Percentiles rank a stretch among this genome's conserved stretches.
Conservation (phyloP, 2,329 filamentous ascomycete species). For the Aaosphaeria pasadenensis region DNA sequence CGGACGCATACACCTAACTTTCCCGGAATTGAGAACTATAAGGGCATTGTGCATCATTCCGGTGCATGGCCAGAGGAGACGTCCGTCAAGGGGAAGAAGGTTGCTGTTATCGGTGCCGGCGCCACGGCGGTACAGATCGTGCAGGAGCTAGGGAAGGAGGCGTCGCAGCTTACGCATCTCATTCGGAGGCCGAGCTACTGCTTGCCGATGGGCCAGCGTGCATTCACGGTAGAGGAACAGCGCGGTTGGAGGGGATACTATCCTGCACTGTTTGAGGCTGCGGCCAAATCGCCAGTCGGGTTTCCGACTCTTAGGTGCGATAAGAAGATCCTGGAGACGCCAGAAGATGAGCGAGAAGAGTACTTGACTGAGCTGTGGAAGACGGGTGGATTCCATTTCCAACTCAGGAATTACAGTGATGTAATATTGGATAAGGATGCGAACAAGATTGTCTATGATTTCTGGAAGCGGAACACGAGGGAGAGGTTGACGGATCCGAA, state of each 20-base stretch:
- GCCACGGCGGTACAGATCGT: slow-evolving; percentile 28
- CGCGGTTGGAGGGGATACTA: slow-evolving; percentile 22
- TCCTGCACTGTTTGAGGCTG: slow-evolving; percentile 12
- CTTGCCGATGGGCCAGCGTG: slow-evolving; percentile 22
- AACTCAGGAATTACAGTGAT: slow-evolving; percentile 31
- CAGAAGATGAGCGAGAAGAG: slow-evolving; percentile 11
- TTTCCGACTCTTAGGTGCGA: slow-evolving; percentile 12
- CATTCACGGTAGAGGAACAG: slow-evolving; percentile 17
- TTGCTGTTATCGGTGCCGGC: slow-evolving; percentile 25
- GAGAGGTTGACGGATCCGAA: slow-evolving; percentile 35
- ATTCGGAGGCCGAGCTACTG: slow-evolving; percentile 21
- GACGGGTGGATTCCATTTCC: slow-evolving; percentile 39
- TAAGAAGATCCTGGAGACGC: slow-evolving; percentile 10
- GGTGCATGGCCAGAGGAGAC: slow-evolving; percentile 31
- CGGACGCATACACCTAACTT: slow-evolving; percentile 15
- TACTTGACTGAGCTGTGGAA: slow-evolving; percentile 23
- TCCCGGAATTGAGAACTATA: slow-evolving; percentile 11
- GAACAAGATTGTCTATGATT: slow-evolving; percentile 42
- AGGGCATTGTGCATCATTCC: slow-evolving; percentile 19
- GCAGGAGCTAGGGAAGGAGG: slow-evolving; percentile 19
- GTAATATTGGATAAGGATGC: slow-evolving; percentile 32
- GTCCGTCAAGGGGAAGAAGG: slow-evolving; percentile 22
- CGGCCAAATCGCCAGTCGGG: slow-evolving; percentile 9
- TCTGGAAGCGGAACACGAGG: slow-evolving; percentile 48
- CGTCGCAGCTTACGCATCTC: slow-evolving; percentile 15